A percentile compares a stretch with the other conserved stretches of the same genome.
Conservation (phyloP, 1,284 basidiomycete species). For the Singerocomus inundabilis region DNA sequence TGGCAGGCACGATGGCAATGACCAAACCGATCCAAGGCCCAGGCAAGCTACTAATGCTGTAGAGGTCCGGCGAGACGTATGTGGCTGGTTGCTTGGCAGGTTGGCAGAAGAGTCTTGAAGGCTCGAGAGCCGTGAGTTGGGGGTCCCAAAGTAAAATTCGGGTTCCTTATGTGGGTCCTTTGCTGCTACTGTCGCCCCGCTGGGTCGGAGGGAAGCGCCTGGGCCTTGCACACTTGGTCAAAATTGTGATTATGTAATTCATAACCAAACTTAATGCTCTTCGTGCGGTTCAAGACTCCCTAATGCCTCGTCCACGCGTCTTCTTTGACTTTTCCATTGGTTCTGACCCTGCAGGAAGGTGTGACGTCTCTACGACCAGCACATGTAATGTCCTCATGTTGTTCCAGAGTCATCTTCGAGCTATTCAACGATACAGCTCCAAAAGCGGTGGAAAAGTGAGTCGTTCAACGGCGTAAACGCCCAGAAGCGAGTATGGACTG, state of each 20-base stretch:
- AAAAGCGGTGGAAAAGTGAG: slow-evolving; percentile 84
- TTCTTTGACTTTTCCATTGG: slow-evolving; percentile 68
- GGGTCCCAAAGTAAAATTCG: background rate
- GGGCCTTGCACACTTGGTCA: too few species aligned
- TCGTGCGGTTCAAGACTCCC: background rate
- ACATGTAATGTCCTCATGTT: slow-evolving; percentile 1
- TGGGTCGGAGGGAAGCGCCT: background rate
- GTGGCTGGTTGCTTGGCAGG: background rate
- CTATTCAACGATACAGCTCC: slow-evolving; percentile 75
- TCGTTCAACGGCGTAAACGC: background rate
- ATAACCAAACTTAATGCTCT: too few species aligned
- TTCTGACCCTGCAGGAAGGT: slow-evolving; percentile 59
- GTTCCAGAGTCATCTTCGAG: slow-evolving; percentile 72
- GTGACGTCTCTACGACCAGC: background rate
- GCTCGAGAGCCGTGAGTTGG: background rate
- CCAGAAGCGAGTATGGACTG: slow-evolving; percentile 2
- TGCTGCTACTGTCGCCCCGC: background rate
- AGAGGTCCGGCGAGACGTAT: background rate
- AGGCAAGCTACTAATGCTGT: background rate
- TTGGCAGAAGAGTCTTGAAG: background rate
- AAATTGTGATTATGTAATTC: too few species aligned
- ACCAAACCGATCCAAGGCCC: slow-evolving; percentile 2
- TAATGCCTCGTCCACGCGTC: slow-evolving; percentile 51
- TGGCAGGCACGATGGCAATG: background rate
- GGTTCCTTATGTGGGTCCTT: too few species aligned